A percentile compares a stretch with the other conserved stretches of the same genome.
Conservation (phyloP, 768 basidiomycete genomes). For the Chlorophyllum brunneum region DNA sequence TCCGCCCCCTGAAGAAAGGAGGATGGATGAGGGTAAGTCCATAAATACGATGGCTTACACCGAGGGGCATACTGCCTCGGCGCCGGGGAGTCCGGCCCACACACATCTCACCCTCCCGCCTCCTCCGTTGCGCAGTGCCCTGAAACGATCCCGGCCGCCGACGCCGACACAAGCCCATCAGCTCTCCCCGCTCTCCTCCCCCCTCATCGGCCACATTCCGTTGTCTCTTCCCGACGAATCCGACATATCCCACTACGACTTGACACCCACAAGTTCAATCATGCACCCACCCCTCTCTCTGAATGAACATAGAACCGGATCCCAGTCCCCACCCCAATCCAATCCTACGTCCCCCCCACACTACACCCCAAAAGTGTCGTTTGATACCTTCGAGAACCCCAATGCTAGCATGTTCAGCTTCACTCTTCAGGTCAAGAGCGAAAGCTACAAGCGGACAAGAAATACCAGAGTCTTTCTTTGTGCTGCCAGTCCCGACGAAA, state of each 20-base stretch:
- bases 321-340: constrained; percentile 17
- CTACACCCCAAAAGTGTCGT: constrained; percentile 73
- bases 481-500: constrained; percentile 85
- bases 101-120: constrained; percentile 16
- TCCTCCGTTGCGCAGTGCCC: constrained; percentile 15
- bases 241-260: constrained; percentile 9
- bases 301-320: not conserved
- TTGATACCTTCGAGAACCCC: constrained; percentile 85
- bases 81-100: constrained; percentile 13
- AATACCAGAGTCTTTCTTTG: constrained; percentile 88
- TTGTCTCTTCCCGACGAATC: constrained; percentile 6
- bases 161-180: constrained; percentile 12
- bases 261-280: constrained; percentile 12
- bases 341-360: constrained; percentile 6
- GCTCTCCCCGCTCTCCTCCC: constrained; percentile 12
- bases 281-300: constrained; percentile 1
- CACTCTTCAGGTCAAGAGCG: constrained; percentile 80
- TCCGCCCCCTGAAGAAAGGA: too few species aligned
- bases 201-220: constrained; percentile 10
- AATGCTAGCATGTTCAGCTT: constrained; percentile 84
- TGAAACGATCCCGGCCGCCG: constrained; percentile 14
- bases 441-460: constrained; percentile 70
- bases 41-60: not conserved
- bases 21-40: too few species aligned
- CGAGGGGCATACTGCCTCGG: not conserved